Evolutionary conservation across 495 filamentous ascomycete species (phyloP).

Genomic region (Xylaria cubensis): DNA sequence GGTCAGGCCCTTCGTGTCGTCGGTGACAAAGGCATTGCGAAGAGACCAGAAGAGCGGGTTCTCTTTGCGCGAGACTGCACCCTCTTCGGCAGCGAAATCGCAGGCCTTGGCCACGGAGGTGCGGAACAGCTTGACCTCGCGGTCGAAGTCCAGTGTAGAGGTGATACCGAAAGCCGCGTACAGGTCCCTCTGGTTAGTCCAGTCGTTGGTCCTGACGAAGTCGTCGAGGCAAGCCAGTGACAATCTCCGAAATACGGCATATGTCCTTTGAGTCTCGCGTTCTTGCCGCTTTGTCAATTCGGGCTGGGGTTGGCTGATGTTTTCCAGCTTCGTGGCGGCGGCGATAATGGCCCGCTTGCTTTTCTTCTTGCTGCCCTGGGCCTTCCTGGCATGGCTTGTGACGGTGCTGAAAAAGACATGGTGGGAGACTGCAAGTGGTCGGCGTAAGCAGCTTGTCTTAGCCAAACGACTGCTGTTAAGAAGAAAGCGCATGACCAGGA

Average conservation of each 20-base stretch:
- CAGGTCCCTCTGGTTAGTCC: slow-evolving; percentile 28
- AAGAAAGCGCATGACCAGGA: slow-evolving; percentile 36
- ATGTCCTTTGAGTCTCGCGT: slow-evolving; percentile 24
- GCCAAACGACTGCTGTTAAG: slow-evolving; percentile 30
- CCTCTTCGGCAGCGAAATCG: slow-evolving; percentile 39
- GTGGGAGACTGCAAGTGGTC: slow-evolving; percentile 12
- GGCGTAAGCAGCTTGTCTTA: slow-evolving; percentile 32
- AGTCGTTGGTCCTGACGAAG: slow-evolving; percentile 22
- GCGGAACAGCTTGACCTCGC: slow-evolving; percentile 46
- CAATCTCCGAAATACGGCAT: slow-evolving; percentile 29
- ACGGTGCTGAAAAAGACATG: slow-evolving; percentile 36
- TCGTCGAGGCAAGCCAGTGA: slow-evolving; percentile 25
- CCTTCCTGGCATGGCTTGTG: slow-evolving; percentile 12
- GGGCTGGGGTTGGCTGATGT: too few relatives aligned
- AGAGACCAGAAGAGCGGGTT: slow-evolving; percentile 63
- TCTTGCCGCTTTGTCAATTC: not conserved
- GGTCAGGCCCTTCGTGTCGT: slow-evolving; percentile 55
- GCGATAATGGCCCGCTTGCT: not conserved
- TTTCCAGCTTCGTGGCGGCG: not conserved
- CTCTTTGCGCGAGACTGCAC: slow-evolving; percentile 40
- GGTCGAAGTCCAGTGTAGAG: slow-evolving; percentile 39
- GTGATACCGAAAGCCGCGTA: slow-evolving; percentile 44
- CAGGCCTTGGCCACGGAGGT: slow-evolving; percentile 45
- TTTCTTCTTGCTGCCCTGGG: not conserved
- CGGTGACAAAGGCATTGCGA: slow-evolving; percentile 61